Percentiles rank a stretch among this genome's conserved stretches.
Evolutionary conservation across 2,329 filamentous ascomycete genomes (phyloP).

Genomic region (Alternaria angustiovoidea): DNA sequence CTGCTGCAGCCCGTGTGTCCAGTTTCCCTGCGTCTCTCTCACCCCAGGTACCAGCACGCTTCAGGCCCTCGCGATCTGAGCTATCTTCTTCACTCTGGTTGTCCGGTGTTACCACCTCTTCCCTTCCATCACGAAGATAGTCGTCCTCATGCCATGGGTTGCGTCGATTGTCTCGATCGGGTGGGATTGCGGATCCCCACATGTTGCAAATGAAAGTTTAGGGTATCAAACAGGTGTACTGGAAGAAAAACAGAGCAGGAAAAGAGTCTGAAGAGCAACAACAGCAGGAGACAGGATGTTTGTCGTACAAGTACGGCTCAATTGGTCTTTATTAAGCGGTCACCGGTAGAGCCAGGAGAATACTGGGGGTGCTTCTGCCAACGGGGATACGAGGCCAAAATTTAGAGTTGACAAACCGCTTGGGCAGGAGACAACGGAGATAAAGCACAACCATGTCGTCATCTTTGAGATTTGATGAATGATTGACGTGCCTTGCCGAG

Average conservation of each 20-base stretch:
- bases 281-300: not conserved
- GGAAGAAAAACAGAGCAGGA: not conserved
- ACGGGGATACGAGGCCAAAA: conserved; percentile 10
- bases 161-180: conserved; percentile 33
- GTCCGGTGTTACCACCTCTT: conserved; percentile 21
- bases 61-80: conserved; percentile 37
- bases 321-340: not conserved
- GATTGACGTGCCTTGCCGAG: conserved; percentile 13
- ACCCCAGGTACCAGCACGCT: conserved; percentile 65
- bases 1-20: conserved; percentile 63
- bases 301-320: not conserved
- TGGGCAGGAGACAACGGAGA: conserved; percentile 23
- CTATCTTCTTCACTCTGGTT: conserved; percentile 27
- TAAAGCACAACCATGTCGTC: conserved; percentile 22
- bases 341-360: not conserved
- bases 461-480: conserved; percentile 19
- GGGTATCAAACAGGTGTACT: conserved; percentile 1
- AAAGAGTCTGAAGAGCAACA: not conserved
- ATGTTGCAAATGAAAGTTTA: conserved; percentile 21
- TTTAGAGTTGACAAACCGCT: conserved; percentile 18
- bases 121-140: conserved; percentile 27
- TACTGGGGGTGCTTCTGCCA: not conserved
- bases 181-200: conserved; percentile 31
- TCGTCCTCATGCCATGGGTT: conserved; percentile 49
- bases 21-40: conserved; percentile 66